Evolutionary conservation across 129 eudicot species (phyloP), one percentile per base, ranked within the genome.

Genomic region (Flaveria bidentis): DNA sequence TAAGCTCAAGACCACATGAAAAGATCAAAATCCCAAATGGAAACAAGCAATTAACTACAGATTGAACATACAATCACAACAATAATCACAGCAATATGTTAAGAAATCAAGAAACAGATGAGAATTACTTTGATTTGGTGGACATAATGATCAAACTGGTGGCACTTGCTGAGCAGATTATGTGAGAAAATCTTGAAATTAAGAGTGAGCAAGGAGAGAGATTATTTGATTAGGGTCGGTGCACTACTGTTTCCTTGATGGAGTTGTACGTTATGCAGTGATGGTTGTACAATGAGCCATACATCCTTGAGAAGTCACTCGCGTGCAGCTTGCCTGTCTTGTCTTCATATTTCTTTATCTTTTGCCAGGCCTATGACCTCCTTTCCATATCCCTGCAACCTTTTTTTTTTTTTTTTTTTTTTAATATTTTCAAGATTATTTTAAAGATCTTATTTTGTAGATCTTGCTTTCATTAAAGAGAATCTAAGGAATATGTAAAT

Each of bases 71-170:
- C 28, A 62, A 70, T 28, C 36, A 23, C 22, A 67, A 11, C 42
- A 80, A 44, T 1, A 50, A n/a, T 60, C 42, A 52, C 14, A 65
- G 13, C 25, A 74, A 51, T 47, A 41, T 74, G 49, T 39, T 41
- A 57, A 46, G 26, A 25, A 74, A 60, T 76, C 45, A 62, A 62
- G 68, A 62, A 62, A 62, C 13, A 36, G 7, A 17, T 1, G 22
- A 57, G 26, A 63, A 51, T 89, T 87, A 92, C 97, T 89, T 92
- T 85, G 96, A 74, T 82, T 92, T 92, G 69, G 96, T 77, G 84
- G 97, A 74, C 96, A 91, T 91, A 81, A 41, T 82, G 81, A 10
- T 5, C 36, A 30, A 30, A 30, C 36, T 30, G 36, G 36, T 30
- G 36, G 36, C 36, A 30, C 36, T 30, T 30, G 36, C 36, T 30